phyloP scores from a whole-genome alignment of 2,329 filamentous ascomycete genomes.

The Talaromyces sp. region DNA sequence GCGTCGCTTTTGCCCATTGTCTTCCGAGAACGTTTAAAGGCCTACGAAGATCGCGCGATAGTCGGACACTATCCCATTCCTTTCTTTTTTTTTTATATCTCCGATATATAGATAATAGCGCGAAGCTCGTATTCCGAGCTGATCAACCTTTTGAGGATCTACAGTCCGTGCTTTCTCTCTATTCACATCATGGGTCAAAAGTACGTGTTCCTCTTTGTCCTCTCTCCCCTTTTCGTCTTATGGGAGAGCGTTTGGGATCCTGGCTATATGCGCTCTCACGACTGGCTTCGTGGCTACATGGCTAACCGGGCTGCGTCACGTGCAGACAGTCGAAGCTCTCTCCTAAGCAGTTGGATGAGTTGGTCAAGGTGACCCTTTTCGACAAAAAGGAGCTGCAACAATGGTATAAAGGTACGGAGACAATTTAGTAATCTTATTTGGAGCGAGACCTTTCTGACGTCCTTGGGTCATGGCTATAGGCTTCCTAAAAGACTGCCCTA shows the following conservation, averaged over 20 bases:
- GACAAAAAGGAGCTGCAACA: conserved; percentile 99
- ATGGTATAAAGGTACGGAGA: conserved; percentile 88
- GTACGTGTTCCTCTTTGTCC: not conserved
- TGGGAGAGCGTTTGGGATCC: not conserved
- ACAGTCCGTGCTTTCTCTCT: not conserved
- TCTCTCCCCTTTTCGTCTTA: not conserved
- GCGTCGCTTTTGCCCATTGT: not conserved
- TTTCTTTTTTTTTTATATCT: not conserved
- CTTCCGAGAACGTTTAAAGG: not conserved
- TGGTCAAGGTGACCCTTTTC: conserved; percentile 96
- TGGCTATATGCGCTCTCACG: not conserved
- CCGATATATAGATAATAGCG: not conserved
- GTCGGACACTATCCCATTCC: not conserved
- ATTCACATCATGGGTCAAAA: conserved; percentile 10
- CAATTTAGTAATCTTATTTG: conserved; percentile 21
- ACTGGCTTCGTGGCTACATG: not conserved
- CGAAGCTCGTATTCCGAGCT: not conserved
- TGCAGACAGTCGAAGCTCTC: conserved; percentile 95
- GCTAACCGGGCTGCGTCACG: not conserved
- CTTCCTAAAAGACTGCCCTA: conserved; percentile 97
- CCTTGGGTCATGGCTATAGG: conserved; percentile 49
- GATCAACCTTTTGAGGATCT: not conserved
- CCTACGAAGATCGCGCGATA: not conserved
- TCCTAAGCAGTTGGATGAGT: conserved; percentile 88
- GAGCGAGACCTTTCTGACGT: not conserved